A percentile compares a stretch with the other conserved stretches of the same genome.
These are phyloP conservation scores for Yamadazyma mexicana DNA, from an alignment of 1,139 yeast genomes.

Conservation along the genomic window DNA sequence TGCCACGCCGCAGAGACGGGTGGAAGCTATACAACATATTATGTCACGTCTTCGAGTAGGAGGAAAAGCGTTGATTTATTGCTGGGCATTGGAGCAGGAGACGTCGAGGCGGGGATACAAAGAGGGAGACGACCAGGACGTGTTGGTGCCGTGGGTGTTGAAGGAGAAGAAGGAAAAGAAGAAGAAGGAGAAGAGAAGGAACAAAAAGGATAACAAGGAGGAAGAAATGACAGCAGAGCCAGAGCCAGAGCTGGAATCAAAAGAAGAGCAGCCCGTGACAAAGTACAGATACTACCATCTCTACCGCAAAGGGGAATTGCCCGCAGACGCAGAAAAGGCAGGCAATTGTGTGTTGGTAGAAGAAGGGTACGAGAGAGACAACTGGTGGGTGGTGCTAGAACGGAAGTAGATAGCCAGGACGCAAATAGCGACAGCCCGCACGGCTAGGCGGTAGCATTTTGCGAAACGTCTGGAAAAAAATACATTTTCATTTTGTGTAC, in stretches of 20 bases:
- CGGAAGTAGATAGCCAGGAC: no score
- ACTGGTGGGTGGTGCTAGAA: conserved; percentile 72
- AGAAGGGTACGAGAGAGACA: conserved; percentile 88
- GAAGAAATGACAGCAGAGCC: no score
- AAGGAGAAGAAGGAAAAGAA: conserved; percentile 44
- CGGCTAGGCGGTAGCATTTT: neutral
- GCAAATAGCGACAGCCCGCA: no score
- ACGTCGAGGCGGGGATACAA: conserved; percentile 83
- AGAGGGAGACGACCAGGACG: conserved; percentile 89
- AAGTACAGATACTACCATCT: conserved; percentile 87
- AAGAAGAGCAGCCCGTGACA: conserved; percentile 7
- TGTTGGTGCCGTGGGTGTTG: conserved; percentile 92
- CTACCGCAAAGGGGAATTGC: conserved; percentile 80
- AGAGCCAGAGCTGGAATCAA: conserved; percentile 15
- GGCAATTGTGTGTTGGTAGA: conserved; percentile 63
- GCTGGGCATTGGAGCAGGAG: conserved; percentile 96
- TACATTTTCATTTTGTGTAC: neutral
- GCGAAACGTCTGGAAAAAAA: neutral
- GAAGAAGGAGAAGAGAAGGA: conserved; percentile 19
- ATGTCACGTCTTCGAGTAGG: conserved; percentile 55
- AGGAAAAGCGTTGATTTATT: conserved; percentile 78
- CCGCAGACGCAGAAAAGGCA: conserved; percentile 63
- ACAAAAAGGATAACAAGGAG: conserved; percentile 18
- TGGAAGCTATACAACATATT: conserved; percentile 70
- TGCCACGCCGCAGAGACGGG: conserved; percentile 76